Evolutionary conservation across 257 asterid genomes (phyloP).

Genomic region (Solanum piurae): DNA sequence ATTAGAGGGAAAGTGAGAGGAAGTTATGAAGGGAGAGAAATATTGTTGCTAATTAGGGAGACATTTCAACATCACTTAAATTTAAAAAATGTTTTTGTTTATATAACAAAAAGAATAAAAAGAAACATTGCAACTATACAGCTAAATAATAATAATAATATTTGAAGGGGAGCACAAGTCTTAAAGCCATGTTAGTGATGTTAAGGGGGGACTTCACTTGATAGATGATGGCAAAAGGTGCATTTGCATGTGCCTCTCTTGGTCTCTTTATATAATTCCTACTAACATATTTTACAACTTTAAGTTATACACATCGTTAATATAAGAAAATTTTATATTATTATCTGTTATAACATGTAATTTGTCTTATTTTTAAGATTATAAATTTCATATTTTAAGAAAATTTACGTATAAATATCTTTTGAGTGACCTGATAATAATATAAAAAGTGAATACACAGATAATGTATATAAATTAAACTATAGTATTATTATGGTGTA

Average conservation of each 20-base stretch:
- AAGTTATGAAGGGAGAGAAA: not conserved
- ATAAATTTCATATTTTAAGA: not conserved
- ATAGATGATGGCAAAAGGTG: not conserved
- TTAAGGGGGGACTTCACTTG: not conserved
- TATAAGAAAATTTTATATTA: fast-evolving
- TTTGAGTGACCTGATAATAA: not conserved
- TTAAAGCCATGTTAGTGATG: not conserved
- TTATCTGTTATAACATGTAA: too few relatives aligned
- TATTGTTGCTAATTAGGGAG: not conserved
- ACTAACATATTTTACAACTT: not conserved
- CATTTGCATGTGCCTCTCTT: constrained; percentile 2
- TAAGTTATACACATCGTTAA: not conserved
- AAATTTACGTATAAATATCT: not conserved
- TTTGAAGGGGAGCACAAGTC: not conserved
- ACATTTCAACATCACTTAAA: not conserved
- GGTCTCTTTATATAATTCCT: not conserved
- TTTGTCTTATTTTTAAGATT: too few relatives aligned
- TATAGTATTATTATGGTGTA: not conserved
- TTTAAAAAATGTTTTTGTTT: not conserved
- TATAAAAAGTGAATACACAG: not conserved
- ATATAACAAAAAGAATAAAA: not conserved
- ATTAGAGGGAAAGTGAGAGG: not conserved
- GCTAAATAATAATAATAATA: not conserved
- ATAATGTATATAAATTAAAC: not conserved
- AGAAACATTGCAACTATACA: not conserved